Base-by-base conservation (phyloP, 164 flowering plant species). In the Umbellularia californica region DNA sequence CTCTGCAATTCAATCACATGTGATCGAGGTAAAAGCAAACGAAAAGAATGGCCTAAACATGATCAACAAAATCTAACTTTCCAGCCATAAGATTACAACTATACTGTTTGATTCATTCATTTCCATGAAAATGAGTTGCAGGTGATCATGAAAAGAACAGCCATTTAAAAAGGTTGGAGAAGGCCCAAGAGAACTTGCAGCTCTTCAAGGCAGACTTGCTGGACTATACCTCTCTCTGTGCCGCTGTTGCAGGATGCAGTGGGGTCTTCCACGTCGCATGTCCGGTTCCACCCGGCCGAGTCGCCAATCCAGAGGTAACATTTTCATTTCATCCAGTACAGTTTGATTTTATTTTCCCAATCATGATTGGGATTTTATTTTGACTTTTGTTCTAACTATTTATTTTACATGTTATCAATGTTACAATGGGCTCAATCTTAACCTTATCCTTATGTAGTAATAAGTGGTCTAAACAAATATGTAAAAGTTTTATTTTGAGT, bases 221-320 rank as follows among this genome's bases (percentile, higher is more conserved):
- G 70, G 85, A 89, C 67, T 82, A 77, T 58, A 75, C 72, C 30
- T 78, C 84, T 22, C 82, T 89, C 55, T 72, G 23, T 72, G 72
- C 82, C 41, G 88, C 88, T 47, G 80, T 87, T 35, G 64, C 63
- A 47, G 92, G 90, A 33, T 87, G 92, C 76, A 60, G 28, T 65
- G 90, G 89, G 22, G 87, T 89, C 0, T 85, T 89, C 76, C 92
- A 89, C 77, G 85, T 83, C 41, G 92, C 92, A 60, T 70, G 84
- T 73, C 90, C 90, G 4, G 87, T 85, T 68, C 90, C 89, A 10
- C 35, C 82, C 3, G 62, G 70, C 63, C 68, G 70, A 55, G 83
- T 81, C 12, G 58, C 82, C 25, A 78, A 86, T 79, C 89, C 89
- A 11, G 80, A 87, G 90, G 90, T 72, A 81, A 74, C 70, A 3